Conservation (phyloP, 2,329 filamentous ascomycete genomes). For the Pseudopyrenochaeta lycopersici region DNA sequence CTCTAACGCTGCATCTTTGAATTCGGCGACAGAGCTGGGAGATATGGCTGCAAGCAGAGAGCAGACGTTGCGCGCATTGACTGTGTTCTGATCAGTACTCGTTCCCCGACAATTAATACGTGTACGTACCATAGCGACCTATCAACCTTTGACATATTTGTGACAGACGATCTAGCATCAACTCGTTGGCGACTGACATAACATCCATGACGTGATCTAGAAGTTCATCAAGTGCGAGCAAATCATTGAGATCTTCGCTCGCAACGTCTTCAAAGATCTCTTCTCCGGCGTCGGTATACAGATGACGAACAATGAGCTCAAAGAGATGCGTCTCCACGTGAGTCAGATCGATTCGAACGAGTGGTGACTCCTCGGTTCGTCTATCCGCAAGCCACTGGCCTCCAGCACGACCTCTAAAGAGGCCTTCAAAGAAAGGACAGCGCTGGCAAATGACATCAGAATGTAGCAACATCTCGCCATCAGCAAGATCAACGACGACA, state of each 20-base stretch:
- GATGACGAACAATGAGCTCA: slow-evolving; percentile 76
- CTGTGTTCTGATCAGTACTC: slow-evolving; percentile 23
- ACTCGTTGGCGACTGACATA: slow-evolving; percentile 87
- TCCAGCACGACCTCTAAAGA: slow-evolving; percentile 87
- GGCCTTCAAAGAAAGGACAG: slow-evolving; percentile 89
- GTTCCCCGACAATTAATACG: background rate
- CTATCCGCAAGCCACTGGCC: slow-evolving; percentile 84
- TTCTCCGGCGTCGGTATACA: slow-evolving; percentile 84
- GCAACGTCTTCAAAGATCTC: slow-evolving; percentile 84
- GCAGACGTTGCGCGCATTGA: slow-evolving; percentile 75
- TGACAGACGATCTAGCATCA: slow-evolving; percentile 92
- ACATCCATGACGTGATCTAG: slow-evolving; percentile 91
- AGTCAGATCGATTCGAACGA: slow-evolving; percentile 78
- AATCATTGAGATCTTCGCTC: slow-evolving; percentile 62
- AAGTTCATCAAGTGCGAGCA: slow-evolving; percentile 74
- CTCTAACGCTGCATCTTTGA: slow-evolving; percentile 87
- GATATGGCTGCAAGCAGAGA: slow-evolving; percentile 86
- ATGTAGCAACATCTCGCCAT: slow-evolving; percentile 75
- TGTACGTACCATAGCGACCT: slow-evolving; percentile 73
- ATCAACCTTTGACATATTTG: slow-evolving; percentile 88
- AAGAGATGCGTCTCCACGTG: slow-evolving; percentile 81
- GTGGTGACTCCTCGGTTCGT: slow-evolving; percentile 60
- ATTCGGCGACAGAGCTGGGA: slow-evolving; percentile 81
- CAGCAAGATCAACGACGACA: slow-evolving; percentile 79
- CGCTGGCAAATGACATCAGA: slow-evolving; percentile 81